phyloP scores from a whole-genome alignment of 805 yeast genomes.

The Starmerella tilneyi region DNA sequence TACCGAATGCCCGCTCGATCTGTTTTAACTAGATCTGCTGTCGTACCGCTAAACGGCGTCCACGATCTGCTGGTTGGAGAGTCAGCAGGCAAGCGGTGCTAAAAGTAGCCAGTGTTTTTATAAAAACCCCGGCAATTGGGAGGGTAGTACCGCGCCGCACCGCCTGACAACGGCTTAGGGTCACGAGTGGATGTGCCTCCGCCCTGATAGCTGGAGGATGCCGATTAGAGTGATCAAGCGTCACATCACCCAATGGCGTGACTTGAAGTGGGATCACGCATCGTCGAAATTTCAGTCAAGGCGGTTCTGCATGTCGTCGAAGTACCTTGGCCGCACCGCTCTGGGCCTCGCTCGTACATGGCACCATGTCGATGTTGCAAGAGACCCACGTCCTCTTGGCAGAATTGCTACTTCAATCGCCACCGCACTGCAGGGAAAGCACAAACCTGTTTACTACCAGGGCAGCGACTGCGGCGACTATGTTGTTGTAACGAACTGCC shows the following conservation, averaged over 20 bases:
- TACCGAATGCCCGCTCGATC: too few relatives aligned
- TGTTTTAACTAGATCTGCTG: too few relatives aligned
- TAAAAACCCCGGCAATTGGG: too few relatives aligned
- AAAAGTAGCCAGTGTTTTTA: too few relatives aligned
- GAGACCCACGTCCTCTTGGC: constrained; percentile 78
- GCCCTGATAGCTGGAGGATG: too few relatives aligned
- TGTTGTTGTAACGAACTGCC: constrained; percentile 90
- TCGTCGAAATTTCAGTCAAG: background rate
- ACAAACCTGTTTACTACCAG: constrained; percentile 78
- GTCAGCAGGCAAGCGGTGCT: too few relatives aligned
- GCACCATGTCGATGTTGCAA: constrained; percentile 90
- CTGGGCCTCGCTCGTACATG: constrained; percentile 75
- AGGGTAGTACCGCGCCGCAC: too few relatives aligned
- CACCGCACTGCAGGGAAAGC: constrained; percentile 84
- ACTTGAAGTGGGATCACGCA: background rate
- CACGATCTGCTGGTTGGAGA: too few relatives aligned
- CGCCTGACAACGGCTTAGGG: too few relatives aligned
- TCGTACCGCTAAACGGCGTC: too few relatives aligned
- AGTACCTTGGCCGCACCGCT: constrained; percentile 43
- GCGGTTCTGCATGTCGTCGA: constrained; percentile 29
- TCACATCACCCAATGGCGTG: too few relatives aligned
- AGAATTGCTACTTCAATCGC: constrained; percentile 87
- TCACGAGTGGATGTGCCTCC: too few relatives aligned
- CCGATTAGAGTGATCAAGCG: background rate
- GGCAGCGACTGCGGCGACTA: constrained; percentile 85